Base-by-base conservation (phyloP, 306 rosid genomes). In the Pueraria montana region DNA sequence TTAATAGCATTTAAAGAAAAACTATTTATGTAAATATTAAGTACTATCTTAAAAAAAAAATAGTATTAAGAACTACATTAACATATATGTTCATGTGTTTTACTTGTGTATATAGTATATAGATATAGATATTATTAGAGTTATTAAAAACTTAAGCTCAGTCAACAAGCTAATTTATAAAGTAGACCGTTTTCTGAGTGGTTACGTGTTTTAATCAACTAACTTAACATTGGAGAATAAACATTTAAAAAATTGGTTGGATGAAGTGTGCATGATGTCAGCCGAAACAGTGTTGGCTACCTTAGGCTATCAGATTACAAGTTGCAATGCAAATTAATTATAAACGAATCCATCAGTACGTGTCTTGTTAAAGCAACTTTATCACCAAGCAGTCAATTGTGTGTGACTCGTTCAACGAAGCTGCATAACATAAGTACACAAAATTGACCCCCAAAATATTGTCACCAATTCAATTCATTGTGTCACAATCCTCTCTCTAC, bases 401-500 rank as follows among this genome's bases (percentile, higher is more conserved):
- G 21, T 67, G 14, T n/a, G 73, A 67, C 73, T 38, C 40, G 32
- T 20, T 67, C 73, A 67, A 67, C 52, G 10, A 34, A 16, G 14
- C 7, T 64, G 23, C 5, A 32, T 13, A 32, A 27, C 1, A 13
- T 12, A 62, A 26, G 12, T 64, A 32, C 43, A 34, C n/a, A 17
- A 65, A 17, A 65, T 66, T 34, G 49, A 65, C 48, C 48, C 48
- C 48, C 12, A 38, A 64, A 17, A 64, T 32, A 2, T 32, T 16
- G 23, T 64, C 24, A 49, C 45, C 18, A 62, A 16, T 62, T 62
- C 20, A 38, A 11, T 61, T 56, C 61, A 53, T 24, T 1, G 2
- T 11, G 66, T 59, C 66, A 23, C 16, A 23, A 10, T 58, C 32
- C 65, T 58, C 8, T 58, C 8, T 36, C 40, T 16, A 20, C 5